Evolutionary conservation across 1,139 yeast species (phyloP), one percentile per base, ranked within the genome.

Genomic region (Suhomyces bolitotheri): DNA sequence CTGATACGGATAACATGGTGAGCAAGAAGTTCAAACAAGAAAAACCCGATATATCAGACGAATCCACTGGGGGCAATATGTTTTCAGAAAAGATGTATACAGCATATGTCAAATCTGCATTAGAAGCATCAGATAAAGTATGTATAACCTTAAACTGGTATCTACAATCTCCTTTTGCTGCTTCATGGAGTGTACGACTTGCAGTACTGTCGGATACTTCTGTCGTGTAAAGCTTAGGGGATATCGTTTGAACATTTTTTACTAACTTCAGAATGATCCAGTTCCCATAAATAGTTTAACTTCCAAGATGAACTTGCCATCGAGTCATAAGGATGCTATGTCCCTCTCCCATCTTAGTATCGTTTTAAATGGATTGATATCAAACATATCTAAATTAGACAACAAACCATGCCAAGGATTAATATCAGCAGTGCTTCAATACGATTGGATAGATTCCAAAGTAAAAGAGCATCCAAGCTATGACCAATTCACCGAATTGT

Each of bases 81-180:
- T 69, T 74, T 49, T 64, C 76, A 25, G 77, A 73, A 36, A 73
- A 77, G 54, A 73, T 83, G 76, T 84, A 80, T 60, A 62, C 72
- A 34, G 71, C 84, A 28, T 78, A 74, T 53, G 80, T 84, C 21
- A 75, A 73, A 47, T 74, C 85, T 39, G 94, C 94, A 23, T 64
- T 86, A 46, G 83, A 80, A 34, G 77, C 83, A 38, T 65, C 83
- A 51, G 89, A 82, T 43, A 75, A 70, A 62, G 71, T 65, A 76
- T 67, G 73, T 70, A 70, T 60, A 28, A 39, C 30, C 15, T 24
- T 25, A 24, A 23, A 15, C 25, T 31, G 28, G 20, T 27, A 32
- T 27, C 35, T 32, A 23, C 27, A 32, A 27, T 27, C 35, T 32
- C 29, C 24, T 32, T 27, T 32, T 27, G 35, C 26, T 27, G 30